phyloP scores from a whole-genome alignment of 331 rosid species.

The Prunus yedoensis region DNA sequence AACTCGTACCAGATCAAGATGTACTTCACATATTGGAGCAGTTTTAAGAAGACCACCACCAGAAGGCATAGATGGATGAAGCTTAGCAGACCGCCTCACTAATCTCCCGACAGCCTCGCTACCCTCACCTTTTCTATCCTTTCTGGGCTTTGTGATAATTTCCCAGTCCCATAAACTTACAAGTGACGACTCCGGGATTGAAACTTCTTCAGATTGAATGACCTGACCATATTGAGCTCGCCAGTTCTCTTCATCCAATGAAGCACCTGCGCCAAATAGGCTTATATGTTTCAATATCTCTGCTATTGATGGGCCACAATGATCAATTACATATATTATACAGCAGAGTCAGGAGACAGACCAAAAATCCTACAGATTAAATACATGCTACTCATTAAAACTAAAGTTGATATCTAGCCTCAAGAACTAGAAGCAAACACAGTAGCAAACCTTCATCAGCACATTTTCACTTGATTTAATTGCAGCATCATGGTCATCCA shows the following conservation, averaged over 20 bases:
- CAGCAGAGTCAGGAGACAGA: neutral
- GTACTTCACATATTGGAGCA: slow-evolving; percentile 75
- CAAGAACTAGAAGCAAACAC: neutral
- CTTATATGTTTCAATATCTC: neutral
- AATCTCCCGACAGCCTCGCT: slow-evolving; percentile 63
- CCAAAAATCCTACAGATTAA: neutral
- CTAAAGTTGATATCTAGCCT: too few relatives aligned
- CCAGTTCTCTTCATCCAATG: slow-evolving; percentile 88
- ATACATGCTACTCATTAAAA: neutral
- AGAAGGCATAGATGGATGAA: slow-evolving; percentile 75
- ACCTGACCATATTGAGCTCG: slow-evolving; percentile 92
- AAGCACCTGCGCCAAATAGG: slow-evolving; percentile 29
- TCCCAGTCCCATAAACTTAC: slow-evolving; percentile 91
- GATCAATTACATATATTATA: neutral
- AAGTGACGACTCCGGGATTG: slow-evolving; percentile 42
- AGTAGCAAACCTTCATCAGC: slow-evolving; percentile 55
- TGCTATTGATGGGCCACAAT: neutral
- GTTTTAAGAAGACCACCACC: slow-evolving; percentile 64
- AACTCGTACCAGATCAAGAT: slow-evolving; percentile 84
- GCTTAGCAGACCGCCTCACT: slow-evolving; percentile 63
- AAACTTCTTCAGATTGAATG: slow-evolving; percentile 43
- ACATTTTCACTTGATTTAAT: slow-evolving; percentile 24
- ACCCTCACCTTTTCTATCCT: slow-evolving; percentile 52
- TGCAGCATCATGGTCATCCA: slow-evolving; percentile 40
- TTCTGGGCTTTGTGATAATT: slow-evolving; percentile 47